Base-by-base conservation (phyloP, 495 filamentous ascomycete species). In the Aspergillus affinis region DNA sequence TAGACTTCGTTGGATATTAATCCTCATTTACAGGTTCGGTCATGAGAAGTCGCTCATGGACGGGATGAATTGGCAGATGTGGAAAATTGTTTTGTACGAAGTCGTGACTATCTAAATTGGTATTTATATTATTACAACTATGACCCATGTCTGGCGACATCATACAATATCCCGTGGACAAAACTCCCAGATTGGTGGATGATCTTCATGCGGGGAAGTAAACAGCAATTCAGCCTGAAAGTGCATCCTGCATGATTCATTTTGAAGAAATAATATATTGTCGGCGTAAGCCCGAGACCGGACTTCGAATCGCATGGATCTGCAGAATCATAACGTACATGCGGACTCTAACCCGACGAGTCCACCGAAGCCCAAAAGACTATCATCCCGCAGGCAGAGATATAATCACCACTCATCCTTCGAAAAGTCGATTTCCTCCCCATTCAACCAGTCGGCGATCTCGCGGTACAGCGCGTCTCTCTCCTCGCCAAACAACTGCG, bases 401-500 rank as follows among this genome's bases (percentile, higher is more conserved):
- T 4, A 41, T 4, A 41, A 41, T 32, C 6, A 32, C 6, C 6
- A 32, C 7, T 32, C 30, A 32, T 32, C 30, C 6, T 32, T 32
- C 10, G 30, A 32, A 12, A 32, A 32, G 10, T 32, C 30, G 10
- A 32, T 32, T 32, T 32, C 30, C 30, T 32, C 30, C 10, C 30
- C 30, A 12, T 32, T 12, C 30, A 32, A 32, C 30, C 30, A 32
- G 7, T 32, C 30, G 7, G 10, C 30, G 1, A 32, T 32, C 30
- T 32, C 2, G 3, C 6, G 3, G 30, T 52, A 52, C 18, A 52
- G 50, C 9, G 8, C 26, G 23, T 52, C 50, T 2, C 50, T 19
- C 12, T 52, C 50, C 23, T 52, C 32, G 19, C 50, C 50, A 26
- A 52, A 52, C 32, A 52, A 26, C 50, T 52, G 50, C 27, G 50